Percentiles rank a stretch among this genome's conserved stretches.
phyloP scores from a whole-genome alignment of 345 rosid genomes.

The Bruguiera gymnorhiza region DNA sequence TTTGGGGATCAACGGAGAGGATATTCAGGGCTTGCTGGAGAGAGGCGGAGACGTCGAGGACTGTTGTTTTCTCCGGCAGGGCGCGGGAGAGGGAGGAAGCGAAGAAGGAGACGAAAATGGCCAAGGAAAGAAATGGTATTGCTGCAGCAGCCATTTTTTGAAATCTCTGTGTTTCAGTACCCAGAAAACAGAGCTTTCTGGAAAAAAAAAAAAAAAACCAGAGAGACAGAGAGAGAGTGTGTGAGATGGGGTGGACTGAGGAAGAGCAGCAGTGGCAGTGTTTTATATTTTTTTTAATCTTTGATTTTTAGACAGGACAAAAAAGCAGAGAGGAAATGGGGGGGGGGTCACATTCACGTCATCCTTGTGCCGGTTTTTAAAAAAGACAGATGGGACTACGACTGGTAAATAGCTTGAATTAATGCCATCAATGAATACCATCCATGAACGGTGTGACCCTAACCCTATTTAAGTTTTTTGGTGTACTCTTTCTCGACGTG shows the following conservation, averaged over 20 bases:
- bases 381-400: no score
- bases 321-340: background rate
- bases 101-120: conserved; percentile 13
- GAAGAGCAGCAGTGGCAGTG: background rate
- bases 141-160: conserved; percentile 9
- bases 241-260: background rate
- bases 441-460: no score
- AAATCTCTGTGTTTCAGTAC: no score
- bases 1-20: conserved; percentile 43
- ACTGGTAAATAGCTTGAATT: no score
- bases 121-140: conserved; percentile 10
- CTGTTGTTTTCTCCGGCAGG: conserved; percentile 14
- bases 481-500: no score
- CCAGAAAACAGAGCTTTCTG: no score
- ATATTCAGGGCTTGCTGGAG: conserved; percentile 45
- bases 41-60: conserved; percentile 48
- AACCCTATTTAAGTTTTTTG: no score
- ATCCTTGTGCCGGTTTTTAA: no score
- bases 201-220: background rate
- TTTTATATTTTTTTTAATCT: no score
- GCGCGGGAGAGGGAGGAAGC: conserved; percentile 35
- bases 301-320: no score
- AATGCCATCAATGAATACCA: no score
- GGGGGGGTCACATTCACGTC: no score
- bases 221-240: background rate